Evolutionary conservation across 352 stramenopile genomes (phyloP), one percentile per base, ranked within the genome.

Genomic region (Pythium apleroticum): DNA sequence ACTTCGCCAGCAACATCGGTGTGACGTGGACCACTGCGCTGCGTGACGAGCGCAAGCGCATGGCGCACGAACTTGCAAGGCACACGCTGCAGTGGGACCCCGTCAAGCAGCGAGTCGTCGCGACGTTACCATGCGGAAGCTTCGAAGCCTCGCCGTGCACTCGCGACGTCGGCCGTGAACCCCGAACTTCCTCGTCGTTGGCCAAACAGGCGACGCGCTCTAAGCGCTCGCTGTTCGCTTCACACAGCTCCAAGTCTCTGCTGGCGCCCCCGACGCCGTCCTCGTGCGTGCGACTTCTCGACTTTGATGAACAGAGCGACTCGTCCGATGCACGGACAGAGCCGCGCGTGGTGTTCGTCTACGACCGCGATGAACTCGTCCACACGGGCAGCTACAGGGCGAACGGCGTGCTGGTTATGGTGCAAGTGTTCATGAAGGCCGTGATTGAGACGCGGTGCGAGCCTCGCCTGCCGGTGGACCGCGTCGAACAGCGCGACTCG

Each of bases 341-440:
- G 11, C 37, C 17, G 22, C 68, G 56, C 8, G 37, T 63, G 10
- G 28, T 75, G 24, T 71, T 66, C 41, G 30, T 56, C 37, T 91
- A 89, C 60, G 72, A 86, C 46, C 72, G 52, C 0, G 78, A 92
- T 12, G 81, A 92, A 57, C 54, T 79, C 19, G 52, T 92, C 0
- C 78, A 89, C 55, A 77, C 72, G 22, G 81, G 78, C 2, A 90
- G 78, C 56, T 88, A 87, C 62, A 75, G 77, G 10, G 66, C 64
- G 6, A 89, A 83, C 33, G 81, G 81, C 10, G 68, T 84, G n/a
- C 71, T 86, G 4, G 58, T 92, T 10, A 63, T 81, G 15, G 71
- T 86, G 0, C 76, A 82, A 24, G 77, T 89, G 4, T 73, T 72
- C 3, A 91, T 90, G 84, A 71, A 71, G 10, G 84, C 73, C 0